A percentile compares a stretch with the other conserved stretches of the same genome.
Evolutionary conservation across 768 basidiomycete species (phyloP).

Genomic region (Rhodosporidiobolus odoratus): DNA sequence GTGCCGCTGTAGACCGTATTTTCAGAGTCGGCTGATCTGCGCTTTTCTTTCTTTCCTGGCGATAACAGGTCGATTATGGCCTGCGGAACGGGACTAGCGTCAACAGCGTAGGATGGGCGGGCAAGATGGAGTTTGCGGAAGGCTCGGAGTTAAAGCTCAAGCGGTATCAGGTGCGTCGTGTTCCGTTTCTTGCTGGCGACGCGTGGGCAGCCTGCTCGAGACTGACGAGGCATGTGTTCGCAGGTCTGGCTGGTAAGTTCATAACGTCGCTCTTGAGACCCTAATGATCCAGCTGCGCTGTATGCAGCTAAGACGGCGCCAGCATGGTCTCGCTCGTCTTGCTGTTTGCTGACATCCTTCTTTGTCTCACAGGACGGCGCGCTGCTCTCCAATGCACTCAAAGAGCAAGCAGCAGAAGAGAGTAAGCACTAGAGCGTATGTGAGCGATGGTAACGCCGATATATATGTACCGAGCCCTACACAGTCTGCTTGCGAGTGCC

Average conservation of each 20-base stretch:
- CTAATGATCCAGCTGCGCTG: too few species aligned
- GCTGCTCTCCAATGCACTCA: conserved; percentile 8
- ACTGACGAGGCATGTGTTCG: background rate
- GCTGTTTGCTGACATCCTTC: background rate
- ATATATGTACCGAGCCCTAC: too few species aligned
- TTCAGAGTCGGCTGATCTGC: background rate
- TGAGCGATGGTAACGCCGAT: too few species aligned
- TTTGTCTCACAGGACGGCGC: conserved; percentile 20
- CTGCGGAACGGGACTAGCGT: conserved; percentile 26
- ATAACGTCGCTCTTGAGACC: background rate
- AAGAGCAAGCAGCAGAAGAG: background rate
- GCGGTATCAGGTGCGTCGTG: conserved; percentile 24
- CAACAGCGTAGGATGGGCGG: conserved; percentile 21
- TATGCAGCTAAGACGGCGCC: too few species aligned
- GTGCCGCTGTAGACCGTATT: too few species aligned
- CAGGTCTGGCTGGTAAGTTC: conserved; percentile 25
- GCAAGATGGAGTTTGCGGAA: conserved; percentile 13
- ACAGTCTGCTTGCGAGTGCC: too few species aligned
- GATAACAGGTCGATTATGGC: conserved; percentile 28
- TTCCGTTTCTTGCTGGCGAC: background rate
- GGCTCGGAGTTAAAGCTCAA: conserved; percentile 5
- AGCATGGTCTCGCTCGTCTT: too few species aligned
- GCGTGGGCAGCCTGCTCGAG: too few species aligned
- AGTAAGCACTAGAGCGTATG: too few species aligned
- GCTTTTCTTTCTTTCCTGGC: too few species aligned